These are phyloP conservation scores for Aphanomyces cochlioides DNA, from an alignment of 352 stramenopile genomes.

Conservation along the genomic window DNA sequence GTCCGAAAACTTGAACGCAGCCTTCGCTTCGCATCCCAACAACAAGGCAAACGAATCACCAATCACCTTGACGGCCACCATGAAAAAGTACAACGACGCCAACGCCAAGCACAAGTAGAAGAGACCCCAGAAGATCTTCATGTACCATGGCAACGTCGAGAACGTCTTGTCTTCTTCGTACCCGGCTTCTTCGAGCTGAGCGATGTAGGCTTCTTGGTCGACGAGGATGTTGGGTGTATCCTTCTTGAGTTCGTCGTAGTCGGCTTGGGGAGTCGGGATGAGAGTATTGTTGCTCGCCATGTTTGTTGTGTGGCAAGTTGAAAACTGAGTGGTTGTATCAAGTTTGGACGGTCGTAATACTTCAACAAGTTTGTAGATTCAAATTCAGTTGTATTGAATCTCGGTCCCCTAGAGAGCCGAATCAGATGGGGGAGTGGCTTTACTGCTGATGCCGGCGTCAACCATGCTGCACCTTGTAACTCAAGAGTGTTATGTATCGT, in stretches of 20 bases:
- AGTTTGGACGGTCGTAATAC: no score
- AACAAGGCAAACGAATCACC: constrained; percentile 42
- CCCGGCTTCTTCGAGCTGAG: constrained; percentile 2
- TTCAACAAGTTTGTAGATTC: no score
- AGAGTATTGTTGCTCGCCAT: not conserved
- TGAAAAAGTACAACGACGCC: constrained; percentile 49
- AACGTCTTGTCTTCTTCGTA: constrained; percentile 22
- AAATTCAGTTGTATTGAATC: no score
- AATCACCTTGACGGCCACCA: constrained; percentile 49
- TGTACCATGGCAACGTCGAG: not conserved
- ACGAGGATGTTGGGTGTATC: not conserved
- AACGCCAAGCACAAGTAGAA: constrained; percentile 31
- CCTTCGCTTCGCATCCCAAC: constrained; percentile 39
- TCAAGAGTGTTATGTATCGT: no score
- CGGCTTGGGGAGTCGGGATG: not conserved
- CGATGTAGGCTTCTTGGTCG: not conserved
- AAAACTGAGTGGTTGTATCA: no score
- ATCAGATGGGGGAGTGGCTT: no score
- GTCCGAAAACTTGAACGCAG: constrained; percentile 36
- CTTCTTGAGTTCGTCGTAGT: not conserved
- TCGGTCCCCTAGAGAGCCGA: no score
- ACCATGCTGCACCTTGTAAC: no score
- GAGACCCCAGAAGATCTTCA: constrained; percentile 18
- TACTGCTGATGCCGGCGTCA: no score
- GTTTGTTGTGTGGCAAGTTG: no score